Evolutionary conservation across 345 rosid species (phyloP), one percentile per base, ranked within the genome.

Genomic region (Capsella bursapastoris): DNA sequence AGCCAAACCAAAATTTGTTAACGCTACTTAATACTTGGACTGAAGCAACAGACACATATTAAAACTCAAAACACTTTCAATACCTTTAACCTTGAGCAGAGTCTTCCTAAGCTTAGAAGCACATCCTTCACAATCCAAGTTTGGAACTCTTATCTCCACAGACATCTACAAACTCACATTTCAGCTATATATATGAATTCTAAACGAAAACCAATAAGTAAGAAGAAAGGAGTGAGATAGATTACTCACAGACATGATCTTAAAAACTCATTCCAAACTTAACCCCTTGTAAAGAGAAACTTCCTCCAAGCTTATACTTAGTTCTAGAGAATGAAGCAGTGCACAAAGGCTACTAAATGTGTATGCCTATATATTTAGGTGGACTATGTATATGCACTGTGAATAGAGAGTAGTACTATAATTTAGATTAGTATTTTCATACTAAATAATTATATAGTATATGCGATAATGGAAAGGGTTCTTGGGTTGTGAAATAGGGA

Each of bases 81-180:
- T 78, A 93, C 97, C 98, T 94, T 91, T 91, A 80, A 94, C 85
- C 85, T 89, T 94, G 82, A 83, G 75, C 62, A 89, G 88, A 72
- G 97, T 85, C 82, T 81, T 91, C 91, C 81, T 94, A 64, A 91
- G 76, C 85, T 88, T 94, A 32, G 96, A 79, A 80, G 95, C 97
- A 72, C 98, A 94, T 22, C 96, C 98, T 73, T 87, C 86, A 57
- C 98, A 94, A 63, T 91, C 97, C 69, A 94, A 71, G 79, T 94
- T 94, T 14, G 96, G 96, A 76, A 91, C 96, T 78, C 96, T 82
- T 48, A 93, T 89, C 84, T 93, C 94, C 69, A 91, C 87, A 85
- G 81, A 4, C 81, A 89, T 85, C 94, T 84, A 74, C 75, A 57
- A 22, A 53, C 45, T 51, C 47, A 67, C 31, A 71, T 71, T 18